Evolutionary conservation across 257 asterid species (phyloP).

Genomic region (Solanum arcanum): DNA sequence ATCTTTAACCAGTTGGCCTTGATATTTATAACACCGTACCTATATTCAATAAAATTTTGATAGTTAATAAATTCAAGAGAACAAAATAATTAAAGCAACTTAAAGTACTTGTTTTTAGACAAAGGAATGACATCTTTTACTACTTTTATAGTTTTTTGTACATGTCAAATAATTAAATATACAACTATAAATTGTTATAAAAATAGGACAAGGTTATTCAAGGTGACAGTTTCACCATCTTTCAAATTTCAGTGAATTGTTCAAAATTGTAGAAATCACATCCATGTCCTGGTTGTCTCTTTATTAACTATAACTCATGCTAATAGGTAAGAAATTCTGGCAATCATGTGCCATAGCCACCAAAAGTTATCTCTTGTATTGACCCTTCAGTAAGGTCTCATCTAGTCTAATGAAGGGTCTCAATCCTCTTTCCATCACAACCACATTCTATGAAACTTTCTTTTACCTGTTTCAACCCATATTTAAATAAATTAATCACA

Average conservation of each 20-base stretch:
- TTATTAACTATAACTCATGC: background rate
- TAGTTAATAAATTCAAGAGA: background rate
- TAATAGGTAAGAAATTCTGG: too few relatives aligned
- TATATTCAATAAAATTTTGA: too few relatives aligned
- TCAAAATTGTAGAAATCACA: background rate
- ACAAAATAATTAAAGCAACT: too few relatives aligned
- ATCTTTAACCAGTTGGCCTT: background rate
- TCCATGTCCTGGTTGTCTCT: background rate
- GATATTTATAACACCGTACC: background rate
- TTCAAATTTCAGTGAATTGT: background rate
- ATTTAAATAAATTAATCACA: background rate
- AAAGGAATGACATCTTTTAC: background rate
- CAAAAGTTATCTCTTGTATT: background rate
- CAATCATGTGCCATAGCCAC: background rate
- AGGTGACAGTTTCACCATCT: background rate
- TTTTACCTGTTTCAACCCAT: background rate
- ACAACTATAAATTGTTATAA: too few relatives aligned
- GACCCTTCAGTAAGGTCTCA: background rate
- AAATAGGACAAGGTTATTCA: too few relatives aligned
- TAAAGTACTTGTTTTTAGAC: background rate
- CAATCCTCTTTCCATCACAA: background rate
- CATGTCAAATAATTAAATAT: background rate
- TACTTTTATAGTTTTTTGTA: background rate
- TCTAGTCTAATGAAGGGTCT: background rate
- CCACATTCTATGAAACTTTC: background rate